phyloP scores from a whole-genome alignment of 345 rosid species.

The Reutealis trisperma region DNA sequence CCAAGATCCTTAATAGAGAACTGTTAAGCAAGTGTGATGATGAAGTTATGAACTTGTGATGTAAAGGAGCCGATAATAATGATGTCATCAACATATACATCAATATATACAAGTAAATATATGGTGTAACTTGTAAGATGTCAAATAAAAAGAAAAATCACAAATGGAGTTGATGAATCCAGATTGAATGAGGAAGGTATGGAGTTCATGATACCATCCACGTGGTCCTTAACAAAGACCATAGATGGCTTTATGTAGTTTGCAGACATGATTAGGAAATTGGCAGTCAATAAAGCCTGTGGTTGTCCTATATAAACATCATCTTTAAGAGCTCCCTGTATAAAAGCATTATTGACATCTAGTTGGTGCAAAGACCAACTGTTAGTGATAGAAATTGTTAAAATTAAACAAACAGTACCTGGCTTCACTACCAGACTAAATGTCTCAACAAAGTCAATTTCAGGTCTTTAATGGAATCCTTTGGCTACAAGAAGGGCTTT shows the following conservation, averaged over 20 bases:
- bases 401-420: neutral
- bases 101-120: neutral
- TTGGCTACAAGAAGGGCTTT: neutral
- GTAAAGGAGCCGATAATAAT: neutral
- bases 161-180: neutral
- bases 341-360: neutral
- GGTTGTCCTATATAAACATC: neutral
- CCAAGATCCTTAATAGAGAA: neutral
- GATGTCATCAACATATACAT: neutral
- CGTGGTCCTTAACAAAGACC: neutral
- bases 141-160: neutral
- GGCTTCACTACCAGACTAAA: neutral
- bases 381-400: neutral
- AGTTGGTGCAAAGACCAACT: neutral
- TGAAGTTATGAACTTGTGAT: neutral
- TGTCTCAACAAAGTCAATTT: neutral
- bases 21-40: neutral
- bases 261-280: neutral
- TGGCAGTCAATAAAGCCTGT: neutral
- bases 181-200: neutral
- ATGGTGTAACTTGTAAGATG: neutral
- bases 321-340: neutral
- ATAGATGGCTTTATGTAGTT: neutral
- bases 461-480: neutral
- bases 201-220: neutral